Evolutionary conservation across 164 flowering plant genomes (phyloP).

Genomic region (Umbellularia californica): DNA sequence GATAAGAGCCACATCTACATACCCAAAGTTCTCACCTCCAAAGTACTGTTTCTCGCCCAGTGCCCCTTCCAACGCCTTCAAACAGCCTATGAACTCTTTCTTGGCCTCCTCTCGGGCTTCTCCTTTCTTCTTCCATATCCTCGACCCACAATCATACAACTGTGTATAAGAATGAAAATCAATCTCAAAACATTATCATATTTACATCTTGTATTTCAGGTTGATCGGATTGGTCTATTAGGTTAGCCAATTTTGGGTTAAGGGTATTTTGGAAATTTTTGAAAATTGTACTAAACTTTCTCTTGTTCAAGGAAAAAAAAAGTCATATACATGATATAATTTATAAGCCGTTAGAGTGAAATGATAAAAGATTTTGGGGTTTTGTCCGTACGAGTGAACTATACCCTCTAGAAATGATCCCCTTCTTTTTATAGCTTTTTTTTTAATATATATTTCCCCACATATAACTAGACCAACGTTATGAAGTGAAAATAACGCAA

Average conservation of each 20-base stretch:
- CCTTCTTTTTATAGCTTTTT: no score
- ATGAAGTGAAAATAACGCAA: no score
- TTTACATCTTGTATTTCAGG: neutral
- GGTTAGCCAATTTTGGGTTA: neutral
- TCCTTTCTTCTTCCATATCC: slow-evolving; percentile 6
- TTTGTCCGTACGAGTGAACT: no score
- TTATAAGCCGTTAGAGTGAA: no score
- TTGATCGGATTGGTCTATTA: neutral
- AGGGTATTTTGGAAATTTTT: no score
- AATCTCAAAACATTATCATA: neutral
- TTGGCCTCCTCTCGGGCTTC: slow-evolving; percentile 2
- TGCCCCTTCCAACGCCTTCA: slow-evolving; percentile 5
- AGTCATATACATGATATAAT: no score
- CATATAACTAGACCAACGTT: no score
- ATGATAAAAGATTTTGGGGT: no score
- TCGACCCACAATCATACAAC: neutral
- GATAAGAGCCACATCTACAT: neutral
- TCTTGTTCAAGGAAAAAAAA: no score
- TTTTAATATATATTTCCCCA: no score
- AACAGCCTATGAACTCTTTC: slow-evolving; percentile 1
- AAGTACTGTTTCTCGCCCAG: neutral
- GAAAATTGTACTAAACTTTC: no score
- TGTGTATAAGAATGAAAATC: neutral
- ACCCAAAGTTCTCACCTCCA: slow-evolving; percentile 5
- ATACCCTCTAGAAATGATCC: no score